Evolutionary conservation across 2,329 filamentous ascomycete species (phyloP), one percentile per base, ranked within the genome.

Genomic region (Whalleya microplaca): DNA sequence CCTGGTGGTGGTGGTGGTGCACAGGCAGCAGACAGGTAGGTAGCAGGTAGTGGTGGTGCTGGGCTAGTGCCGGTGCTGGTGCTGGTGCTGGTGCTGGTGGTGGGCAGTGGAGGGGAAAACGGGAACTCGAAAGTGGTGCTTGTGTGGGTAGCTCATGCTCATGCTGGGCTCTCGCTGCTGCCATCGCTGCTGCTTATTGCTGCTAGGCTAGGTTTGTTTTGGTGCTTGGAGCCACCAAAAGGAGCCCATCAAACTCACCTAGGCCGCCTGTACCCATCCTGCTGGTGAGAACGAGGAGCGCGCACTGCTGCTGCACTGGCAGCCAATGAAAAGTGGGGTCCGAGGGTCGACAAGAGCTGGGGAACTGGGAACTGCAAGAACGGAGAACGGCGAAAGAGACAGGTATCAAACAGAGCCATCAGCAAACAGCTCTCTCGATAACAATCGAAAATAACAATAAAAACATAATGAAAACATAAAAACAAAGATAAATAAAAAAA

Each of bases 201-300:
- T 49, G 48, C 41, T 62, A 56, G 55, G 56, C 5, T 16, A 37
- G 32, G 32, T 14, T 37, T 37, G 32, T 57, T 62, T 59, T 56
- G 51, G 56, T 61, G 51, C 59, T 37, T 55, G 47, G 59, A 56
- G 54, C 60, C 54, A 60, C 57, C 57, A 47, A 55, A 59, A 62
- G 21, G 51, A 53, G 46, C 52, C 60, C 51, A 40, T 53, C 32
- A 32, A 58, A 58, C 51, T 55, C 55, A 55, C 41, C 54, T 54
- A 42, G 49, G 27, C 20, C 41, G 27, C 20, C 32, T 16, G 32
- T 37, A 37, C 41, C 51, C 45, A 53, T 62, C 56, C 56, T 53
- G 21, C 54, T 59, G 56, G 46, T 48, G 45, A 57, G 21, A 23
- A 12, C n/a, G n/a, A n/a, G n/a, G n/a, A n/a, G n/a, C n/a, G n/a